These are phyloP conservation scores for Diaporthe vexans DNA, from an alignment of 2,329 filamentous ascomycete genomes.

Conservation along the genomic window DNA sequence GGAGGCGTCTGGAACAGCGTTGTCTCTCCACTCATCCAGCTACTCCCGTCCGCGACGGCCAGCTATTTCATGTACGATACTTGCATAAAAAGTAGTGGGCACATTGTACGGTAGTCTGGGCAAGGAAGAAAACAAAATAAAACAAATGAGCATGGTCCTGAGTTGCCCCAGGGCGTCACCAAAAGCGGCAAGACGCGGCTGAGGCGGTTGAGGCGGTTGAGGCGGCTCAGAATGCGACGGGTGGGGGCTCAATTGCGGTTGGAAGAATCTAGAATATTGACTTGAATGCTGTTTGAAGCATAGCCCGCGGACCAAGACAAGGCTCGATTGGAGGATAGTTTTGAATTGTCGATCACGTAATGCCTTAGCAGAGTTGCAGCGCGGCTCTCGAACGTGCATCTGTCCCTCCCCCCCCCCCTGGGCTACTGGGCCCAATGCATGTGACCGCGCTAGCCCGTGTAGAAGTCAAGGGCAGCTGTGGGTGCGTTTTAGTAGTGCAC, in stretches of 20 bases:
- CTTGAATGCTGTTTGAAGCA: slow-evolving; percentile 30
- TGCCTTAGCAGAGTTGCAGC: slow-evolving; percentile 25
- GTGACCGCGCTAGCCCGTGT: slow-evolving; percentile 14
- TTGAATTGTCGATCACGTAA: slow-evolving; percentile 31
- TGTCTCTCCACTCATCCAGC: slow-evolving; percentile 35
- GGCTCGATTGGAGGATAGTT: slow-evolving; percentile 28
- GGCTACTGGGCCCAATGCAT: background rate
- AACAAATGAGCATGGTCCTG: background rate
- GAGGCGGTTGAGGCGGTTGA: background rate
- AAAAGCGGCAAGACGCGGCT: background rate
- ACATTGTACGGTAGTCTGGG: too few species aligned
- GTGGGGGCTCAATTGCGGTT: background rate
- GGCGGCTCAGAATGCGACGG: background rate
- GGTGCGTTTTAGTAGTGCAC: background rate
- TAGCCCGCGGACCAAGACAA: slow-evolving; percentile 16
- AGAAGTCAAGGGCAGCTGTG: background rate
- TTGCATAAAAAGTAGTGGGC: background rate
- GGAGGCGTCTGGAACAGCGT: background rate
- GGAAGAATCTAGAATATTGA: background rate
- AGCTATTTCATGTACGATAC: slow-evolving; percentile 9
- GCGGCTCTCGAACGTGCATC: slow-evolving; percentile 25
- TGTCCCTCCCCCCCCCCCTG: background rate
- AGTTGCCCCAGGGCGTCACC: background rate
- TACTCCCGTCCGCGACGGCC: background rate
- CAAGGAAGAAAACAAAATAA: too few species aligned